Evolutionary conservation across 805 yeast genomes (phyloP).

Genomic region (Novakomyces olei): DNA sequence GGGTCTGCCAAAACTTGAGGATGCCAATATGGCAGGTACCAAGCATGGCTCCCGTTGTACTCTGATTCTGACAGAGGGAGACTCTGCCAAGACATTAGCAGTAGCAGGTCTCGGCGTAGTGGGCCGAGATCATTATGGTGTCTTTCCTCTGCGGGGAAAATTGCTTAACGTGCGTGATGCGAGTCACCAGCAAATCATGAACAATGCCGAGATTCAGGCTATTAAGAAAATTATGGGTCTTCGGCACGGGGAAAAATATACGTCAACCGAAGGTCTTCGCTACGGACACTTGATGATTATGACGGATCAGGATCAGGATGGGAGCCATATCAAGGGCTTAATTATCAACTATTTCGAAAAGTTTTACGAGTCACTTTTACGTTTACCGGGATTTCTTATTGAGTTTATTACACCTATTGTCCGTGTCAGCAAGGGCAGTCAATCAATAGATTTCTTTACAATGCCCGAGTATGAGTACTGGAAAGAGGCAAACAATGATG

Average conservation of each 20-base stretch:
- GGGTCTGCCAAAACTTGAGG: slow-evolving; percentile 72
- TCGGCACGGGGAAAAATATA: slow-evolving; percentile 74
- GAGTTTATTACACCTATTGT: slow-evolving; percentile 95
- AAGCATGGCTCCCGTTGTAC: slow-evolving; percentile 82
- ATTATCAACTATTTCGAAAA: slow-evolving; percentile 81
- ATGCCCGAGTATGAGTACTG: slow-evolving; percentile 92
- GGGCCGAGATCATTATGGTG: slow-evolving; percentile 81
- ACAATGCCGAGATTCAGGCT: slow-evolving; percentile 86
- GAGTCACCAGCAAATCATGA: slow-evolving; percentile 78
- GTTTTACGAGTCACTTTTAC: slow-evolving; percentile 79
- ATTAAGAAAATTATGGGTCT: slow-evolving; percentile 86
- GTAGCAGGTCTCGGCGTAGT: slow-evolving; percentile 85
- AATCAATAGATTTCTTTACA: slow-evolving; percentile 54
- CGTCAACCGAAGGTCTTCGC: slow-evolving; percentile 49
- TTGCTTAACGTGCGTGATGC: slow-evolving; percentile 91
- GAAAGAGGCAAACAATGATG: slow-evolving; percentile 64
- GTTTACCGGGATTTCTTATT: slow-evolving; percentile 72
- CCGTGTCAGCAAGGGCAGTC: slow-evolving; percentile 42
- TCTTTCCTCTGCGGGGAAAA: slow-evolving; percentile 89
- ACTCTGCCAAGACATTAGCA: slow-evolving; percentile 80
- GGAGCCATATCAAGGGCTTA: slow-evolving; percentile 90
- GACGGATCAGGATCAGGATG: slow-evolving; percentile 99
- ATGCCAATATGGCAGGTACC: slow-evolving; percentile 93
- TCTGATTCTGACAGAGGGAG: slow-evolving; percentile 85
- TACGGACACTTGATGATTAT: slow-evolving; percentile 96